Evolutionary conservation across 495 filamentous ascomycete species (phyloP).

Genomic region (Wilcoxina mikolae): DNA sequence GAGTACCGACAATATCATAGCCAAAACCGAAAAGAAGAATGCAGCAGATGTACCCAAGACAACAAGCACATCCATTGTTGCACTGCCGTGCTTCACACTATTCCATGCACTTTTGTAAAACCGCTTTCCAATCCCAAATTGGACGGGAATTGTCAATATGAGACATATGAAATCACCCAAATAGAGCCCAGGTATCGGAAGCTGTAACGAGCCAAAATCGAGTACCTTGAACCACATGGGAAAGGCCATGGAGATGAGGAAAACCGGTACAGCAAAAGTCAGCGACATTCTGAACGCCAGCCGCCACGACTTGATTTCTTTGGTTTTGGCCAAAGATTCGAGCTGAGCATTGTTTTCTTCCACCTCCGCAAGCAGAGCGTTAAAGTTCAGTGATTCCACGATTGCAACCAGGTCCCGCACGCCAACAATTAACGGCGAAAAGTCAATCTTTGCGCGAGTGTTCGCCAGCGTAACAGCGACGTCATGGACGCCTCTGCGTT

Average conservation of each 20-base stretch:
- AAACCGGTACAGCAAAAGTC: slow-evolving; percentile 77
- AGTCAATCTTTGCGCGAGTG: slow-evolving; percentile 52
- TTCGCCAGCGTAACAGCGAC: slow-evolving; percentile 56
- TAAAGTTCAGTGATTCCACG: slow-evolving; percentile 66
- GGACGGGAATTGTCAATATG: slow-evolving; percentile 72
- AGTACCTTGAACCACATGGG: slow-evolving; percentile 54
- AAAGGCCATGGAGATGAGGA: slow-evolving; percentile 80
- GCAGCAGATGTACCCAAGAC: slow-evolving; percentile 90
- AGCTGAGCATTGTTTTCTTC: slow-evolving; percentile 96
- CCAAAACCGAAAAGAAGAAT: slow-evolving; percentile 87
- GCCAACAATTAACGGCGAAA: slow-evolving; percentile 55
- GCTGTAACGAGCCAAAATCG: slow-evolving; percentile 38
- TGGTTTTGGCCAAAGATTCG: slow-evolving; percentile 88
- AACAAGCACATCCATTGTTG: slow-evolving; percentile 96
- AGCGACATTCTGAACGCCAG: slow-evolving; percentile 58
- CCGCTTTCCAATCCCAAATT: slow-evolving; percentile 87
- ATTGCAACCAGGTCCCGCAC: slow-evolving; percentile 68
- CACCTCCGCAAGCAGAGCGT: slow-evolving; percentile 74
- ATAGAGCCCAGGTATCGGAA: slow-evolving; percentile 59
- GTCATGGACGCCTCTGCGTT: slow-evolving; percentile 53
- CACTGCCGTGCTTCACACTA: slow-evolving; percentile 71
- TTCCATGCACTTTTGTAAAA: slow-evolving; percentile 89
- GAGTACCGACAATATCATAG: slow-evolving; percentile 69
- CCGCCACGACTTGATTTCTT: slow-evolving; percentile 87
- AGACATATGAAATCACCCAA: slow-evolving; percentile 78